Evolutionary conservation across 176 grass and related monocot genomes (phyloP), one percentile per base, ranked within the genome.

Genomic region (Triticum dicoccoides): DNA sequence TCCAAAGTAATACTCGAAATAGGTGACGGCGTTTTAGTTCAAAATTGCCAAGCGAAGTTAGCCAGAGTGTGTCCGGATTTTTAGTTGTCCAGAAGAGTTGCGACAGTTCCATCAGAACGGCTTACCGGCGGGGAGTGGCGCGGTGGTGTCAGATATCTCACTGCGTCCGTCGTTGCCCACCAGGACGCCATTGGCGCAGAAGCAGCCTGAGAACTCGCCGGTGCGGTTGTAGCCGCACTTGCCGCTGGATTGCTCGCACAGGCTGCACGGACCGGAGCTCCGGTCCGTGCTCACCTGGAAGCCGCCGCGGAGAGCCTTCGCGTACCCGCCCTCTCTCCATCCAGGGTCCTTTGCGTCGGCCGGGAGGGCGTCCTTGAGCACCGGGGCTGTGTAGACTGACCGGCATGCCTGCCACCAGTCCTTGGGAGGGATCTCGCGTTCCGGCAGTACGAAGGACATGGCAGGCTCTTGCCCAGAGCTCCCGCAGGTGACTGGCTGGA

Each of bases 251-350:
- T 77, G 70, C 82, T 91, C 89, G 70, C 88, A 85, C 51, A 1
- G 71, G 35, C 20, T 1, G 42, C 91, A 93, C 13, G 7, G 0
- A 0, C 79, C 91, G 15, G 78, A 1, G 61, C 62, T 77, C 12
- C 2, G 79, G 47, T 32, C 66, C 88, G 79, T 86, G 21, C n/a
- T 18, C 41, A 91, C 33, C 83, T 58, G 82, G 78, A 93, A 93
- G 33, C 91, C 91, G 25, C 70, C 59, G 13, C 44, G 54, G 65
- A 93, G 54, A 2, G 77, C 51, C 51, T 8, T 5, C 35, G 11
- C 82, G 73, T 82, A 91, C 14, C 89, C 89, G 18, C 13, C 73
- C 0, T 14, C 30, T 72, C 71, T 68, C 88, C 89, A 84, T 14
- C 4, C 54, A 0, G 82, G 37, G 29, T 76, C 62, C 69, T 44